Percentiles rank a stretch among this genome's conserved stretches.
Conservation (phyloP, 148 eudicot species). For the Arbutus unedo region DNA sequence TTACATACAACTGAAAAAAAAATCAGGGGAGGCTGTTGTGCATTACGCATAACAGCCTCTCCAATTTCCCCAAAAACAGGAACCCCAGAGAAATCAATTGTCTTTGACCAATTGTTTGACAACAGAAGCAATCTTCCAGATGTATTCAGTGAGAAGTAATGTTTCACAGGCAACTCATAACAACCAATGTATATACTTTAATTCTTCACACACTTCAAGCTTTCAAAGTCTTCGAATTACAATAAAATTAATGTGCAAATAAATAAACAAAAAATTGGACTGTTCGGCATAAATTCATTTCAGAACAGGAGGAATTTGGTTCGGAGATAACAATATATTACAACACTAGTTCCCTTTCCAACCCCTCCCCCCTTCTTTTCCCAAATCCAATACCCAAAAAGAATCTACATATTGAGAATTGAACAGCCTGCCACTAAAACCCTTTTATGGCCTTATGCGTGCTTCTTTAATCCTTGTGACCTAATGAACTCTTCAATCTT, state of each 20-base stretch:
- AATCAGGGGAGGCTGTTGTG: too few relatives aligned
- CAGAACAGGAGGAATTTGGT: not conserved
- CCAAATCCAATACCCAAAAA: not conserved
- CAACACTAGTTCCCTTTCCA: not conserved
- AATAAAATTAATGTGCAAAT: not conserved
- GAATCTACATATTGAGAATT: conserved; percentile 15
- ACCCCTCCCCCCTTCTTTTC: too few relatives aligned
- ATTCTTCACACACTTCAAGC: not conserved
- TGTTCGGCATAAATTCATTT: not conserved
- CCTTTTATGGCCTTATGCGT: conserved; percentile 29
- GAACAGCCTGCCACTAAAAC: conserved; percentile 19
- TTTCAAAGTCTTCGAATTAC: not conserved
- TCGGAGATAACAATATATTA: not conserved
- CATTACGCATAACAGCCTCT: too few relatives aligned
- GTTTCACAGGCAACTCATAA: not conserved
- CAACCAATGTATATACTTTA: not conserved
- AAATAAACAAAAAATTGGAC: not conserved
- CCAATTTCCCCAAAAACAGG: too few relatives aligned
- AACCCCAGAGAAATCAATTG: not conserved
- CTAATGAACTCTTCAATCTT: conserved; percentile 73
- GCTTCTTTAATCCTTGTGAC: conserved; percentile 38
- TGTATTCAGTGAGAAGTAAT: not conserved
- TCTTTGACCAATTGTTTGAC: not conserved
- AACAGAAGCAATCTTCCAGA: not conserved
- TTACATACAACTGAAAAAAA: too few relatives aligned